phyloP scores from a whole-genome alignment of 192 early-diverging fungal species.

The Coemansia erecta region DNA sequence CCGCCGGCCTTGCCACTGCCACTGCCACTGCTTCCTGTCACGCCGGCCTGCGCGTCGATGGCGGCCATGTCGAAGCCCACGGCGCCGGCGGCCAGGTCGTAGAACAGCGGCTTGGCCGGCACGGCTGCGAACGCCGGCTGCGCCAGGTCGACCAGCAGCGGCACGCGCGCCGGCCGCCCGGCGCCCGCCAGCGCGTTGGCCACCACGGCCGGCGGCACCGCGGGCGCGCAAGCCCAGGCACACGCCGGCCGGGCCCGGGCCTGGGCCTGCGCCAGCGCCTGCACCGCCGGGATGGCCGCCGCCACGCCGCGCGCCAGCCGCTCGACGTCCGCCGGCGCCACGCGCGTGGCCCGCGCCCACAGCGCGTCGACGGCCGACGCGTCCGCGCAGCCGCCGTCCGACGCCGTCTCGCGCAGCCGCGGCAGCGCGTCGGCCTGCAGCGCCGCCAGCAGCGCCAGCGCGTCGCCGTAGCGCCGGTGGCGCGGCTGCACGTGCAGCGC shows the following conservation, averaged over 20 bases:
- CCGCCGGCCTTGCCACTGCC: background rate
- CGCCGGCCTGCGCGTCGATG: slow-evolving; percentile 19
- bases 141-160: slow-evolving; percentile 29
- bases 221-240: slow-evolving; percentile 13
- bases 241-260: background rate
- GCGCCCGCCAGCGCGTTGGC: background rate
- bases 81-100: slow-evolving; percentile 42
- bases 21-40: slow-evolving; percentile 1
- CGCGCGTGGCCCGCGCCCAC: slow-evolving; percentile 11
- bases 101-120: slow-evolving; percentile 46
- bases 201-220: slow-evolving; percentile 11
- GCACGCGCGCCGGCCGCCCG: slow-evolving; percentile 9
- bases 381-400: background rate
- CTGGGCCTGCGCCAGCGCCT: background rate
- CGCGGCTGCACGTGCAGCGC: slow-evolving; percentile 25
- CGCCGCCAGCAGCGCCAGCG: slow-evolving; percentile 39
- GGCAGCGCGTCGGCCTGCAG: slow-evolving; percentile 20
- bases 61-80: slow-evolving; percentile 43
- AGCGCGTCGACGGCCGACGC: slow-evolving; percentile 6
- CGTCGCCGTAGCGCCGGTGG: slow-evolving; percentile 16
- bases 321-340: slow-evolving; percentile 1
- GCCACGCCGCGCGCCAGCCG: slow-evolving; percentile 1
- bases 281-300: slow-evolving; percentile 10
- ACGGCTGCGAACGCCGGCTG: slow-evolving; percentile 19
- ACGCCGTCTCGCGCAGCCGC: slow-evolving; percentile 4